Base-by-base conservation (phyloP, 139 green algal species). In the Eudorina sp. region DNA sequence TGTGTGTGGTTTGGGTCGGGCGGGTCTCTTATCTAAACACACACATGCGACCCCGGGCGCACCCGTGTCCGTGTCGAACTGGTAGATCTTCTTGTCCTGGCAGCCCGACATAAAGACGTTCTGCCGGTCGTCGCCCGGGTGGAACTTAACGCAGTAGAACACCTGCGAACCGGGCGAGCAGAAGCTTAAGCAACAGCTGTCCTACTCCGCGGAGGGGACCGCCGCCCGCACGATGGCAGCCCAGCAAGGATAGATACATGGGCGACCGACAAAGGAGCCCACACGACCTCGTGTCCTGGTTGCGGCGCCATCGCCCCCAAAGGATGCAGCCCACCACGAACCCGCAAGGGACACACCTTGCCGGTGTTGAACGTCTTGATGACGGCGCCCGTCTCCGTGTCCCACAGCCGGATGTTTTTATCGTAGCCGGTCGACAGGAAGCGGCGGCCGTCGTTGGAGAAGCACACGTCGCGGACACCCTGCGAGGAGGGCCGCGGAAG, bases 321-420 rank as follows among this genome's bases (percentile, higher is more conserved):
- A n/a, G n/a, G n/a, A n/a, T n/a, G n/a, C n/a, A n/a, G n/a, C n/a
- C n/a, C n/a, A n/a, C n/a, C n/a, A n/a, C n/a, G n/a, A n/a, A n/a
- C n/a, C n/a, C n/a, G n/a, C n/a, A n/a, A n/a, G n/a, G n/a, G n/a
- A n/a, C 76, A 18, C 92, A 97, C 93, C 89, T 95, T 95, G 88
- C 92, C 94, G 38, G 95, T 94, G 55, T 92, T 96, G 88, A 97
- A 94, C n/a, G 90, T 95, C 25, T 89, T 88, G 72, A 96, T 82
- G 13, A 96, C 92, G 73, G 94, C 80, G 4, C 98, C 98, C 27
- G 97, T 99, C 91, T 99, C 98, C 25, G 98, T 99, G 91, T 99
- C 98, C 98, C 98, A 99, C 58, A 99, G 90, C 73, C 96, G 97
- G 66, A 99, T 96, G 81, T 97, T 97, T 88, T 95, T 96, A 91